Conservation (phyloP, 371 early-diverging fungal genomes). For the Choanephora cucurbitarum region DNA sequence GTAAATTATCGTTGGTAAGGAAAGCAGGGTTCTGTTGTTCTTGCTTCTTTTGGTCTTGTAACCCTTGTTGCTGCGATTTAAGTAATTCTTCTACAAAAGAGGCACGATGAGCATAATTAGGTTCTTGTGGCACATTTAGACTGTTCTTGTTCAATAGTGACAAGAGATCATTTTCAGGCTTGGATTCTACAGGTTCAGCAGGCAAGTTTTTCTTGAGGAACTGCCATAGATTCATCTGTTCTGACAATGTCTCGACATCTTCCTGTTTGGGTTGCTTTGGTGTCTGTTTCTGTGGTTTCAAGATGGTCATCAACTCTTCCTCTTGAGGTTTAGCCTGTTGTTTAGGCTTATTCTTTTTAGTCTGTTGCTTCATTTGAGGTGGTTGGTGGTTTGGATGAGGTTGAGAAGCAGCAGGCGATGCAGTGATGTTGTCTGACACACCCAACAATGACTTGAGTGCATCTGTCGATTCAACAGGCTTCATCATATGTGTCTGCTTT, state of each 20-base stretch:
- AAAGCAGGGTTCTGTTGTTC: background rate
- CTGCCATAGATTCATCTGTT: background rate
- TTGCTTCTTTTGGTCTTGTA: background rate
- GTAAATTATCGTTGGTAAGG: conserved; percentile 16
- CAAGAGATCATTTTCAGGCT: background rate
- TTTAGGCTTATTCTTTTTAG: background rate
- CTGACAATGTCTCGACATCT: background rate
- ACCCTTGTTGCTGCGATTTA: conserved; percentile 5
- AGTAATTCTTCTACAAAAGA: conserved; percentile 27
- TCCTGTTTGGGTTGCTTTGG: background rate
- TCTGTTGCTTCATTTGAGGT: conserved; percentile 8
- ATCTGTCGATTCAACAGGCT: conserved; percentile 21
- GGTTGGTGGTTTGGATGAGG: conserved; percentile 22
- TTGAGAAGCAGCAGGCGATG: conserved; percentile 20
- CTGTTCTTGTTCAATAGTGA: background rate
- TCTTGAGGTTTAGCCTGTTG: conserved; percentile 4
- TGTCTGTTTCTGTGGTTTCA: background rate
- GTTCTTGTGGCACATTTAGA: background rate
- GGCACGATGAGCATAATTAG: conserved; percentile 11
- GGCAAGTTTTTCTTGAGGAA: background rate
- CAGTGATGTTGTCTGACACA: conserved; percentile 8
- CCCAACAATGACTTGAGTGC: conserved; percentile 36
- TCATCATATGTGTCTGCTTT: conserved; percentile 5
- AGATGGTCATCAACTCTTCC: background rate
- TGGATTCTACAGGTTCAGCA: background rate